phyloP scores from a whole-genome alignment of 495 filamentous ascomycete species.

The Lasiosphaeris hirsuta region DNA sequence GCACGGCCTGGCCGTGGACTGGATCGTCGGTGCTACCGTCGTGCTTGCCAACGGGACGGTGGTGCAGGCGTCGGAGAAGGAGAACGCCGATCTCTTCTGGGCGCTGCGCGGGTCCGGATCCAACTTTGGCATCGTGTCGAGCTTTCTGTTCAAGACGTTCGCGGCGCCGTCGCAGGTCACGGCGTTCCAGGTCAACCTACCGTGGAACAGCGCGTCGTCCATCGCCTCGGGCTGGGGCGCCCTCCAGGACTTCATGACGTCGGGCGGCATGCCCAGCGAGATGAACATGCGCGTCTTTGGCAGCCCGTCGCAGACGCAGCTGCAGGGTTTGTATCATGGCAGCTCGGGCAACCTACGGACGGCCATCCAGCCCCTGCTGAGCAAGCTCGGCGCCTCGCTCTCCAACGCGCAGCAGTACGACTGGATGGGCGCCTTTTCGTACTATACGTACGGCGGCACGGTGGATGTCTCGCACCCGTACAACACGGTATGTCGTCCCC shows the following conservation, averaged over 20 bases:
- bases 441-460: constrained; percentile 39
- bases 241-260: constrained; percentile 35
- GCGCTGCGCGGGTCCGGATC: constrained; percentile 42
- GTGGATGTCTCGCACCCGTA: constrained; percentile 44
- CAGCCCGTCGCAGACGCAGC: constrained; percentile 36
- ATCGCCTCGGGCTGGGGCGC: constrained; percentile 27
- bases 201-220: constrained; percentile 33
- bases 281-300: constrained; percentile 44
- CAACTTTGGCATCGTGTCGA: constrained; percentile 41
- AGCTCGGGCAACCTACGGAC: constrained; percentile 30
- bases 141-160: constrained; percentile 44
- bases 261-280: constrained; percentile 40
- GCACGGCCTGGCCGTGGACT: constrained; percentile 43
- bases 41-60: constrained; percentile 42
- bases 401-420: constrained; percentile 35
- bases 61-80: constrained; percentile 36
- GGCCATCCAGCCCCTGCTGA: constrained; percentile 37
- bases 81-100: constrained; percentile 45
- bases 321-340: constrained; percentile 43
- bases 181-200: constrained; percentile 36
- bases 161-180: constrained; percentile 40
- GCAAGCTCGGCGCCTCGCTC: constrained; percentile 30
- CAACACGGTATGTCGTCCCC: constrained; percentile 33
- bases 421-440: constrained; percentile 40
- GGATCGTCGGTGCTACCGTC: constrained; percentile 39